A percentile compares a stretch with the other conserved stretches of the same genome.
Conservation (phyloP, 495 filamentous ascomycete species). For the Podospora anserina region DNA sequence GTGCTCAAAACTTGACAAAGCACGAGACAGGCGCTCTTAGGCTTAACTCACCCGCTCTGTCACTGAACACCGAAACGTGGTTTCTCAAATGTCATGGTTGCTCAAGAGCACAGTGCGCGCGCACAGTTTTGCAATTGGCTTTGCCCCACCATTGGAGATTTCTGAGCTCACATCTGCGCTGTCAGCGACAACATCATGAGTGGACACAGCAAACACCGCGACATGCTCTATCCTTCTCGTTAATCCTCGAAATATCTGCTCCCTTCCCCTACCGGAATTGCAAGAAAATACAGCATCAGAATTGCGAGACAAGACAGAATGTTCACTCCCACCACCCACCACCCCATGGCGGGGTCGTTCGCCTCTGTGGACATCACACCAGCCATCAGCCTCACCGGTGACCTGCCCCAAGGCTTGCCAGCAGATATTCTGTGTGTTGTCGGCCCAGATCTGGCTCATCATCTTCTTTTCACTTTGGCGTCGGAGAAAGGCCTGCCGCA, state of each 20-base stretch:
- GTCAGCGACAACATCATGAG: too few species aligned
- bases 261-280: too few species aligned
- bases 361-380: slow-evolving; percentile 52
- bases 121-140: background rate
- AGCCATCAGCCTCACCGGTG: slow-evolving; percentile 47
- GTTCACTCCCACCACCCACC: slow-evolving; percentile 22
- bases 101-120: background rate
- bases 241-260: too few species aligned
- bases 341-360: slow-evolving; percentile 32
- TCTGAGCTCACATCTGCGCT: background rate
- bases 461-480: slow-evolving; percentile 49
- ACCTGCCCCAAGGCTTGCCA: slow-evolving; percentile 44
- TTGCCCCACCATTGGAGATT: background rate
- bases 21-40: too few species aligned
- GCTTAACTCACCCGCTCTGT: too few species aligned
- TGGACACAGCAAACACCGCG: background rate
- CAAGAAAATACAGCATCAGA: background rate
- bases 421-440: slow-evolving; percentile 52
- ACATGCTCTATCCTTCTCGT: background rate
- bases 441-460: slow-evolving; percentile 49
- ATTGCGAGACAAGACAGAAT: slow-evolving; percentile 14
- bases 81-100: background rate
- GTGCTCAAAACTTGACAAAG: too few species aligned
- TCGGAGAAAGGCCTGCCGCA: slow-evolving; percentile 23
- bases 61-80: too few species aligned